A percentile compares a stretch with the other conserved stretches of the same genome.
Evolutionary conservation across 2,329 filamentous ascomycete species (phyloP).

Genomic region (Canariomyces notabilis): DNA sequence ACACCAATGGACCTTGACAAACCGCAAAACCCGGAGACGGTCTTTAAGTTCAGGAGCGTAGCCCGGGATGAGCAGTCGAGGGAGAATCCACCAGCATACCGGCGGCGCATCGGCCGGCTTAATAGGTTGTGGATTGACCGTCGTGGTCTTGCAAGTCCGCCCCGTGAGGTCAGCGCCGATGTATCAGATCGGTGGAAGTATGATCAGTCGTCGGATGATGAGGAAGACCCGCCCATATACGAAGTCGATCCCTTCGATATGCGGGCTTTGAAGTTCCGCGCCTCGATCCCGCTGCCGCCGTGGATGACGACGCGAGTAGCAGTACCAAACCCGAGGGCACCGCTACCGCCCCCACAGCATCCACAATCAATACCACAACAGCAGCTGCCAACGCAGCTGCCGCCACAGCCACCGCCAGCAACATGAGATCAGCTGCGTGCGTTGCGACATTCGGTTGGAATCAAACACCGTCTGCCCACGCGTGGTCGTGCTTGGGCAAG

Average conservation of each 20-base stretch:
- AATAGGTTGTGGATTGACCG: slow-evolving; percentile 87
- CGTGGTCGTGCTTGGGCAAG: slow-evolving; percentile 8
- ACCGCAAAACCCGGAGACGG: slow-evolving; percentile 30
- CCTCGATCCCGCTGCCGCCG: slow-evolving; percentile 48
- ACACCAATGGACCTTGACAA: slow-evolving; percentile 50
- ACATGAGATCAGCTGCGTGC: slow-evolving; percentile 5
- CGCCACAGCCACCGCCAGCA: slow-evolving; percentile 5
- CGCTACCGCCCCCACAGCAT: slow-evolving; percentile 17
- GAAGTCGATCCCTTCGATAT: slow-evolving; percentile 67
- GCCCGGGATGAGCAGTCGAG: slow-evolving; percentile 36
- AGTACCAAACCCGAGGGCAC: slow-evolving; percentile 8
- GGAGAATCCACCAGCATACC: slow-evolving; percentile 59
- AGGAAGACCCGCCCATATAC: slow-evolving; percentile 71
- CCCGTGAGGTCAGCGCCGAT: slow-evolving; percentile 40
- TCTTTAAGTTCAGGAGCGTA: slow-evolving; percentile 45
- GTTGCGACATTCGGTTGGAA: slow-evolving; percentile 2
- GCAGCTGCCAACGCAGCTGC: background rate
- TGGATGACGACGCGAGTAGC: slow-evolving; percentile 18
- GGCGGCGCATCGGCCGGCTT: slow-evolving; percentile 77
- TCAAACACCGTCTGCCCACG: background rate
- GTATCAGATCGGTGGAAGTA: slow-evolving; percentile 74
- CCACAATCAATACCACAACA: slow-evolving; percentile 6
- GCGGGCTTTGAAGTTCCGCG: slow-evolving; percentile 54
- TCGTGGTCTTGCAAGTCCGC: slow-evolving; percentile 56
- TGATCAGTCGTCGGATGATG: slow-evolving; percentile 78